Base-by-base conservation (phyloP, 441 rosid species). In the Gossypium davidsonii region DNA sequence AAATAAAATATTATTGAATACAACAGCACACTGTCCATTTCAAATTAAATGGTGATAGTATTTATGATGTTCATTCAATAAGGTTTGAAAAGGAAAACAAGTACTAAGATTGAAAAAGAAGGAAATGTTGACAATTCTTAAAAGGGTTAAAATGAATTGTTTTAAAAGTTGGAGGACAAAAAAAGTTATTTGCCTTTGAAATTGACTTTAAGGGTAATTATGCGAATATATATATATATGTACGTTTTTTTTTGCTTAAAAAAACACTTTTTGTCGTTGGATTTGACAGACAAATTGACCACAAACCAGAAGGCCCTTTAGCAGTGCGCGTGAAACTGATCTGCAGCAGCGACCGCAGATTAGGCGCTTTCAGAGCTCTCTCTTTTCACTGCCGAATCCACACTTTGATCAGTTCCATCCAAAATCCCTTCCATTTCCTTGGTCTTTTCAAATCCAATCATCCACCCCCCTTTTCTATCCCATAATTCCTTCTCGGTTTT, bases 311-410 rank as follows among this genome's bases (percentile, higher is more conserved):
- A 9, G 0, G 3, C 12, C 20, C 21, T 20, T 55, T 20, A 8
- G 58, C 58, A 53, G 58, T 53, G 58, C 59, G 59, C 59, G 59
- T 55, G 59, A 55, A 20, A 20, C 59, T 55, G 26, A 20, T 55
- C 28, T 55, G 25, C 59, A 2, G 9, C 60, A 55, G 5, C 39
- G 39, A 34, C 39, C 39, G 59, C 21, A 18, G 60, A 21, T 56
- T 56, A 56, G 60, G 60, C 28, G 60, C 23, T 56, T 21, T 56
- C 60, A 21, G 3, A 56, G 60, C 28, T 56, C 60, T 20, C 4
- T 56, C 28, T 56, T 55, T 56, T 56, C 28, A 56, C 60, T 56
- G 28, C 28, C 60, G 60, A 56, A 56, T 55, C 59, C 59, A 55
- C 14, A 55, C 26, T 20, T 55, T 55, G 26, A 51, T 20, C 21